These are phyloP conservation scores for Escovopsis sp. DNA, from an alignment of 2,329 filamentous ascomycete genomes.

Conservation along the genomic window DNA sequence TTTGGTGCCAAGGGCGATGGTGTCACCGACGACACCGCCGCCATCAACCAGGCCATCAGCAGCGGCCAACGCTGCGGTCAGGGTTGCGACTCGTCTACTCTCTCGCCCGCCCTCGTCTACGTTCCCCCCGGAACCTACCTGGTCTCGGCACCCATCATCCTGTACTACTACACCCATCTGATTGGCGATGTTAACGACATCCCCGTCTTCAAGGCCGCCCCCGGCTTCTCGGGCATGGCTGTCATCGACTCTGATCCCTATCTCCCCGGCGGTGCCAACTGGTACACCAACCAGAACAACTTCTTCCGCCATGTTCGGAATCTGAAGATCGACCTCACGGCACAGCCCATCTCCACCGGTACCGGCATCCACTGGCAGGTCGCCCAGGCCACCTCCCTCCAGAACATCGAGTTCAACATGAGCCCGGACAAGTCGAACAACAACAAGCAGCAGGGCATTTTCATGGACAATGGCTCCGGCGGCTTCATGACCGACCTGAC, in stretches of 20 bases:
- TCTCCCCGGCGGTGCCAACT: conserved; percentile 49
- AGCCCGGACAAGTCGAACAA: conserved; percentile 44
- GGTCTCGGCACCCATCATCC: conserved; percentile 63
- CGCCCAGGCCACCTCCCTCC: conserved; percentile 65
- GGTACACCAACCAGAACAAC: conserved; percentile 71
- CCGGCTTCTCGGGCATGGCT: conserved; percentile 68
- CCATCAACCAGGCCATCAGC: conserved; percentile 73
- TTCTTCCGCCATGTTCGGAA: conserved; percentile 76
- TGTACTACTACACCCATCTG: conserved; percentile 89
- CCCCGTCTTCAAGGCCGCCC: conserved; percentile 60
- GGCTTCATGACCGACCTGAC: conserved; percentile 72
- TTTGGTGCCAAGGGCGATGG: conserved; percentile 58
- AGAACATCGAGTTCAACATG: conserved; percentile 76
- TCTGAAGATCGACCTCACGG: conserved; percentile 63
- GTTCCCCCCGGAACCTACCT: conserved; percentile 81
- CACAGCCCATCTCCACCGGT: conserved; percentile 43
- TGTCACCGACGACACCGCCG: conserved; percentile 66
- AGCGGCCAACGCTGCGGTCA: conserved; percentile 66
- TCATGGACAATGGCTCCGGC: conserved; percentile 74
- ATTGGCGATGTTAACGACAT: conserved; percentile 62
- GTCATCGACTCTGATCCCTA: conserved; percentile 86
- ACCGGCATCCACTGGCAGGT: conserved; percentile 77
- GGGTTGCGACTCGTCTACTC: conserved; percentile 71
- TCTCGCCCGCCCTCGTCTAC: conserved; percentile 76
- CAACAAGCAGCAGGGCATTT: conserved; percentile 63